phyloP scores from a whole-genome alignment of 441 rosid genomes.

The Pelargonium australe region DNA sequence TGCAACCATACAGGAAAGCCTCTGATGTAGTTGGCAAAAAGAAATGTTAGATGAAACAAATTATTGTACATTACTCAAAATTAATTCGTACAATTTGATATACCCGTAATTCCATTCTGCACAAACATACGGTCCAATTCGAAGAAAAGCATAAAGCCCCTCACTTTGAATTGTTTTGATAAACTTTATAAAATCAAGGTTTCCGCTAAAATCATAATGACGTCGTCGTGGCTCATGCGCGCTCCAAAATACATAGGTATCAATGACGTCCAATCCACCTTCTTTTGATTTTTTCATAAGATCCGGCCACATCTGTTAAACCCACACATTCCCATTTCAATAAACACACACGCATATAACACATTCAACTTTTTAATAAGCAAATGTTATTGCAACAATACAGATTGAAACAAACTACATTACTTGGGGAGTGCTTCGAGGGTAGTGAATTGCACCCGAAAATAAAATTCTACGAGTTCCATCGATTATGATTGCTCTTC shows the following conservation, averaged over 20 bases:
- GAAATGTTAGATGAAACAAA: too few relatives aligned
- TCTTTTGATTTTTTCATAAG: conserved; percentile 14
- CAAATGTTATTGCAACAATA: not conserved
- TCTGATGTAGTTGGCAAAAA: conserved; percentile 5
- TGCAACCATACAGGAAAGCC: conserved; percentile 52
- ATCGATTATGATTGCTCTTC: conserved; percentile 15
- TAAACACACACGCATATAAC: not conserved
- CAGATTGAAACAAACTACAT: not conserved
- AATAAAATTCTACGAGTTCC: conserved; percentile 17
- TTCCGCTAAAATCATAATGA: conserved; percentile 13
- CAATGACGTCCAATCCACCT: conserved; percentile 15
- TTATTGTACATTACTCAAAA: not conserved
- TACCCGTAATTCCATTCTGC: conserved; percentile 15
- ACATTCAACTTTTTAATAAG: not conserved
- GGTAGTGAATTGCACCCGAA: conserved; percentile 15
- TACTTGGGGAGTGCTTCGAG: conserved; percentile 10
- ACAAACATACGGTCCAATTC: conserved; percentile 14
- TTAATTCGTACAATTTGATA: not conserved
- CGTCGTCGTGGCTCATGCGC: conserved; percentile 13
- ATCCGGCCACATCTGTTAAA: conserved; percentile 17
- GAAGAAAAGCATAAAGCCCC: conserved; percentile 14
- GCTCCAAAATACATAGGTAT: conserved; percentile 18
- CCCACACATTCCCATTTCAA: not conserved
- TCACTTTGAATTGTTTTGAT: conserved; percentile 9
- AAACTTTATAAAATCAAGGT: conserved; percentile 16